Evolutionary conservation across 345 rosid genomes (phyloP), one percentile per base, ranked within the genome.

Genomic region (Eucalyptus erythrocorys): DNA sequence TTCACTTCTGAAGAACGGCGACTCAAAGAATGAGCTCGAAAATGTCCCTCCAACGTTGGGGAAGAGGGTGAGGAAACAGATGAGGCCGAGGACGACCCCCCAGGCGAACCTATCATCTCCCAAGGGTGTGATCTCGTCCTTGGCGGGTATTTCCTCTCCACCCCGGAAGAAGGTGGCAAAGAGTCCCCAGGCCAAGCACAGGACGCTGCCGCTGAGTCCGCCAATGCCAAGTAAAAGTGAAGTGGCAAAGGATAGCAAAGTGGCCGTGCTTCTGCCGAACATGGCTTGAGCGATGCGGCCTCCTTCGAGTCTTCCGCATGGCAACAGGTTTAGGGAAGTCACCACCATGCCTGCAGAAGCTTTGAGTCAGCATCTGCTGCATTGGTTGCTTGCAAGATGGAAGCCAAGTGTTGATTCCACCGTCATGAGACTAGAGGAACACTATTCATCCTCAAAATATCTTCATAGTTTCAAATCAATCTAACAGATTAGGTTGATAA

Each of bases 241-340:
- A 15, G 99, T 96, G 48, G 95, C 93, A 4, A 97, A 93, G 6
- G 99, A 96, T 50, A 97, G 92, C 84, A 97, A 66, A 3, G 92
- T 50, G 22, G 99, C 98, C 3, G 96, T 96, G 93, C 92, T 96
- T 91, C 99, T 93, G 26, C 99, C 99, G 0, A 96, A 96, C 98
- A 96, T 96, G 12, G 96, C 98, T 93, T 97, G 98, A 64, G 99
- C 96, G 1, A 96, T 96, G n/a, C 99, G 95, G 9, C 99, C 99
- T 57, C 99, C 99, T 93, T 96, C 98, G 0, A 97, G 99, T 86
- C 98, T 95, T 82, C 99, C 99, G 34, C 99, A 97, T 3, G 99
- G 99, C 90, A 97, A 92, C 57, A 97, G 90, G 94, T 97, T 97
- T 90, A 96, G 90, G 51, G 99, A 97, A 71, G 99, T 96, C 64